Conservation (phyloP, 106 monocot species). For the Alisma plantagoaquatica region DNA sequence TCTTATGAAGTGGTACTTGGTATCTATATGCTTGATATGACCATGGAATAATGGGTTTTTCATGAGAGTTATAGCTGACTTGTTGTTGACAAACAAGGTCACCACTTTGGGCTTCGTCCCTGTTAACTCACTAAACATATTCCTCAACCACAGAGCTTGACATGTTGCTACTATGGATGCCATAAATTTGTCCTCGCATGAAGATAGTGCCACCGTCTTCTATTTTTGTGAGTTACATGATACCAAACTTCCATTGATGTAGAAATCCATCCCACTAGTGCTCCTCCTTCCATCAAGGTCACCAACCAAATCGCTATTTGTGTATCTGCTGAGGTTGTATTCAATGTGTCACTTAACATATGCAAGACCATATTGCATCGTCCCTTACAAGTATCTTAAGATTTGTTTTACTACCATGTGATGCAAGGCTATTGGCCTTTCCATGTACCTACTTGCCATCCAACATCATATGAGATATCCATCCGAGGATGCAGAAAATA, state of each 20-base stretch:
- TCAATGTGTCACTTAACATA: not conserved
- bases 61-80: conserved; percentile 1
- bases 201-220: conserved; percentile 7
- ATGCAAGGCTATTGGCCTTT: not conserved
- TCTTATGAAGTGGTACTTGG: too few species aligned
- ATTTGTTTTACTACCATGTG: not conserved
- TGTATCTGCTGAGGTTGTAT: not conserved
- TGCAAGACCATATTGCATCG: not conserved
- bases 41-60: conserved; percentile 4
- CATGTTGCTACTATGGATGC: not conserved
- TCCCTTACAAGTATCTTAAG: not conserved
- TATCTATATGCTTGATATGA: conserved; percentile 1
- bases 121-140: conserved; percentile 1
- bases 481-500: too few species aligned
- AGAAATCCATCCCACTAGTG: conserved; percentile 1
- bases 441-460: not conserved
- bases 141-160: not conserved
- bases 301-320: not conserved
- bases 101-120: not conserved
- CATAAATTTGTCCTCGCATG: not conserved
- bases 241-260: not conserved
- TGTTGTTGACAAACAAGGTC: not conserved
- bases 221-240: conserved; percentile 6
- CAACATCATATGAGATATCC: too few species aligned
- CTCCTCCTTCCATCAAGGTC: conserved; percentile 5